Conservation (phyloP, 2,329 filamentous ascomycete species). For the Diaporthe australafricana region DNA sequence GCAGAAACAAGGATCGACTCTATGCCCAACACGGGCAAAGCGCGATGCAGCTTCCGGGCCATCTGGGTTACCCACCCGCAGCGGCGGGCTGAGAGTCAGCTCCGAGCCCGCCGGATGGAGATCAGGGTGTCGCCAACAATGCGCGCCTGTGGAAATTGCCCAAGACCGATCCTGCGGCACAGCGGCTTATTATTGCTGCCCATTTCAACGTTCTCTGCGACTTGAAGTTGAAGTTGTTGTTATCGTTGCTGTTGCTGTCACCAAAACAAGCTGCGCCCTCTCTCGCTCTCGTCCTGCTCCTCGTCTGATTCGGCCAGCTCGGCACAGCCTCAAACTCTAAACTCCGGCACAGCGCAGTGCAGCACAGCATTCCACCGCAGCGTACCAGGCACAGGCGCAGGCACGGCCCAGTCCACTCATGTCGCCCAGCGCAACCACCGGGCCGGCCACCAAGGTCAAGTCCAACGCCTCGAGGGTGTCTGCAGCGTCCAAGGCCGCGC, state of each 20-base stretch:
- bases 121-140: slow-evolving; percentile 8
- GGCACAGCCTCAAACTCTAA: slow-evolving; percentile 26
- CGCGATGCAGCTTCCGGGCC: slow-evolving; percentile 2
- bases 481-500: slow-evolving; percentile 39
- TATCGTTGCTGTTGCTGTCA: neutral
- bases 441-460: slow-evolving; percentile 21
- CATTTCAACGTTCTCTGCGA: neutral
- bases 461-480: slow-evolving; percentile 32
- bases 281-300: neutral
- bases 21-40: slow-evolving; percentile 22
- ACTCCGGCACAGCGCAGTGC: neutral
- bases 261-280: neutral
- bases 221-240: neutral
- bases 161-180: neutral
- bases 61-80: neutral
- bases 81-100: slow-evolving; percentile 19
- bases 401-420: slow-evolving; percentile 1
- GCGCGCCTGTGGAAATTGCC: slow-evolving; percentile 1
- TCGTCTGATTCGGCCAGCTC: slow-evolving; percentile 12
- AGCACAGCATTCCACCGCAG: neutral
- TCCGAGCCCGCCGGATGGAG: slow-evolving; percentile 21
- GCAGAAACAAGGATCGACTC: slow-evolving; percentile 20
- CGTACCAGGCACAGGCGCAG: neutral
- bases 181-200: neutral
- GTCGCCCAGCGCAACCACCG: slow-evolving; percentile 25